A percentile compares a stretch with the other conserved stretches of the same genome.
Conservation (phyloP, 208 protist species). For the Leishmania braziliensis region DNA sequence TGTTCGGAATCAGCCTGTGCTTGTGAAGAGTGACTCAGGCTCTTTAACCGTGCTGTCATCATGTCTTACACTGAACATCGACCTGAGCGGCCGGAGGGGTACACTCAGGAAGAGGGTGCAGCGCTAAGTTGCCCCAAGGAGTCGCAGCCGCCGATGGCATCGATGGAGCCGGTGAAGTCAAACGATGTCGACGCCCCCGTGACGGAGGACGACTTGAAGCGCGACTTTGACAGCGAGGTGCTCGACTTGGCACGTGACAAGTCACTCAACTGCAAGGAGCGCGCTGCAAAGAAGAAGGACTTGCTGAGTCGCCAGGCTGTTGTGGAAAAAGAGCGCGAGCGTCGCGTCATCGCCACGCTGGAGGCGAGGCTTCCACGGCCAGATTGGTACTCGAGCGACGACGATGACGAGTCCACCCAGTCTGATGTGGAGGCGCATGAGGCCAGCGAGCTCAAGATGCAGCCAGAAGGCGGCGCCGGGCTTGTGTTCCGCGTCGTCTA, state of each 20-base stretch:
- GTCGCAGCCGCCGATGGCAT: not conserved
- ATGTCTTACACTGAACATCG: not conserved
- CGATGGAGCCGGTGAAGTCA: not conserved
- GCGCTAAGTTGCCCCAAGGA: not conserved
- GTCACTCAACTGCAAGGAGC: conserved; percentile 23
- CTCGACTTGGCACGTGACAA: conserved; percentile 20
- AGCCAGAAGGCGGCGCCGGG: conserved; percentile 29
- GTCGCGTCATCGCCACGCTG: conserved; percentile 34
- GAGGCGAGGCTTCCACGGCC: conserved; percentile 46
- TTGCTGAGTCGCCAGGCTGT: conserved; percentile 24
- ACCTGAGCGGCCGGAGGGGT: not conserved
- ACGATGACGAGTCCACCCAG: conserved; percentile 33
- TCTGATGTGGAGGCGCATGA: conserved; percentile 28
- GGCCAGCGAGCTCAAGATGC: conserved; percentile 35
- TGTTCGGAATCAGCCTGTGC: not conserved
- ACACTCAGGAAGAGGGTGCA: not conserved
- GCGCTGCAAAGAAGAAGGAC: conserved; percentile 24
- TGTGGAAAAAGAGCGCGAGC: conserved; percentile 32
- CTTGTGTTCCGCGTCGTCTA: conserved; percentile 25
- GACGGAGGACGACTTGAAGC: conserved; percentile 30
- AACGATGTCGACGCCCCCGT: conserved; percentile 20
- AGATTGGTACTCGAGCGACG: conserved; percentile 56
- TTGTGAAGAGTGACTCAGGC: not conserved
- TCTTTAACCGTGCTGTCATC: not conserved
- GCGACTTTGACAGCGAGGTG: conserved; percentile 32